Base-by-base conservation (phyloP, 2,329 filamentous ascomycete genomes). In the Hypoxylon sp. region DNA sequence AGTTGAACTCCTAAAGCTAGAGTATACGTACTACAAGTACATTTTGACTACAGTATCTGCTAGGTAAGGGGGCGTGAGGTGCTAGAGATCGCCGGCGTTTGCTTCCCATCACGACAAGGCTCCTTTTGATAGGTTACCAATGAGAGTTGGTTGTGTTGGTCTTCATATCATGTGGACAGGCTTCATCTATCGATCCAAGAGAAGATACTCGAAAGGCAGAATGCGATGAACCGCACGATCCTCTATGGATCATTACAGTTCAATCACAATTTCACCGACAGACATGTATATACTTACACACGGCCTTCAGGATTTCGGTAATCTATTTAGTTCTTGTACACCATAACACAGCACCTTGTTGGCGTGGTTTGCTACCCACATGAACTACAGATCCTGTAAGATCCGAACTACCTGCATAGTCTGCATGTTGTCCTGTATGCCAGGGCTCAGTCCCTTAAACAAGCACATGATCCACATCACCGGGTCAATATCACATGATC, bases 401-500 rank as follows among this genome's bases (percentile, higher is more conserved):
- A 35, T 15, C 47, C 47, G 29, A 48, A 13, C 44, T 37, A 27
- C 44, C 52, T 42, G 37, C 37, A 55, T 55, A 24, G 17, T 35
- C 54, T 56, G 17, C 10, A 55, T 47, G 10, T 31, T 31, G 29
- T 47, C 44, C 11, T 19, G 46, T 24, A 56, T 7, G 24, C 27
- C 17, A 47, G 27, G 54, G 29, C 32, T 56, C 5, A 3, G 19
- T 32, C 44, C n/a, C 10, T 31, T 21, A 37, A 19, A 50, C 19
- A 39, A 21, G 29, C 32, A 50, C 32, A 51, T 19, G 35, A 39
- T 35, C 46, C 56, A 51, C n/a, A 27, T 15, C 32, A n/a, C 35
- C 32, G 56, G 56, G 46, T 51, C 46, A 5, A 39, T 11, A 10
- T 32, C 39, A 39, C 56, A 51, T 51, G 35, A 51, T 51, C 19